Conservation (phyloP, 2,329 filamentous ascomycete genomes). For the Microsporum canis region DNA sequence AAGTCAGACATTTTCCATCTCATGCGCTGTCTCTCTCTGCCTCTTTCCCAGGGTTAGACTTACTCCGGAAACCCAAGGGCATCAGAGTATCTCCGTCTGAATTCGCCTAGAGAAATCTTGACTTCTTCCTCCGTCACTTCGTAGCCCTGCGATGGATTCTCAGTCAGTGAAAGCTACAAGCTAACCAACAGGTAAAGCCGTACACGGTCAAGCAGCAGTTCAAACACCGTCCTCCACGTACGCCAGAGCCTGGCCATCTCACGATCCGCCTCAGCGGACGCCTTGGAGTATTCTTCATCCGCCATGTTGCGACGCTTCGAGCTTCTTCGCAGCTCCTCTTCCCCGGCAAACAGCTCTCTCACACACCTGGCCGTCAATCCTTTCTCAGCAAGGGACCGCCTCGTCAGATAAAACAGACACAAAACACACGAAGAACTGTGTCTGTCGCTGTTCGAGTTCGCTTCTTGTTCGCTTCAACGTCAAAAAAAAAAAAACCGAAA, state of each 20-base stretch:
- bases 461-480: neutral
- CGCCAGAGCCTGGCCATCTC: slow-evolving; percentile 67
- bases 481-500: neutral
- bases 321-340: neutral
- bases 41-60: slow-evolving; percentile 21
- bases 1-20: neutral
- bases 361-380: neutral
- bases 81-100: slow-evolving; percentile 60
- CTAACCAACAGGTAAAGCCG: slow-evolving; percentile 22
- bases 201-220: slow-evolving; percentile 90
- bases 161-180: neutral
- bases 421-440: neutral
- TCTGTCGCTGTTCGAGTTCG: neutral
- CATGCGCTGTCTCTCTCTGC: neutral
- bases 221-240: slow-evolving; percentile 82
- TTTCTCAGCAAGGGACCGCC: neutral
- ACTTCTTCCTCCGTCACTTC: slow-evolving; percentile 83
- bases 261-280: slow-evolving; percentile 30
- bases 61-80: slow-evolving; percentile 67
- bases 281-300: slow-evolving; percentile 28
- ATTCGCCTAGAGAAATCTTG: slow-evolving; percentile 72
- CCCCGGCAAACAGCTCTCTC: neutral
- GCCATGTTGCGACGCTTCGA: slow-evolving; percentile 19
- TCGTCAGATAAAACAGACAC: neutral
- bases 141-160: slow-evolving; percentile 59